These are phyloP conservation scores for Ustanciosporium gigantosporum DNA, from an alignment of 1,284 basidiomycete species.

Conservation along the genomic window DNA sequence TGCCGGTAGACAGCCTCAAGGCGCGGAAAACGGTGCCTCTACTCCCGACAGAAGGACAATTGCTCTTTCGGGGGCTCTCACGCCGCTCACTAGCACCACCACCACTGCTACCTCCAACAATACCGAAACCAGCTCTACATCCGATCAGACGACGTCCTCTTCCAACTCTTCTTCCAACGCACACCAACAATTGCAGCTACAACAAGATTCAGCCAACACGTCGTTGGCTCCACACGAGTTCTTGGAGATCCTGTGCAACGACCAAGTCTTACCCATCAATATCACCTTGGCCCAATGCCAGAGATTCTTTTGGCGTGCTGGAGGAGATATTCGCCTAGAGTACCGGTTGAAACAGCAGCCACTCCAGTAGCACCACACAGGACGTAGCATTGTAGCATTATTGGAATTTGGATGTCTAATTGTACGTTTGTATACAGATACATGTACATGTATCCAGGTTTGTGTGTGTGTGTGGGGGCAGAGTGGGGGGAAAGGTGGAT, in stretches of 20 bases:
- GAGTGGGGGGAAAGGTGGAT: background rate
- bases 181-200: too few species aligned
- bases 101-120: background rate
- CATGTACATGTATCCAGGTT: too few species aligned
- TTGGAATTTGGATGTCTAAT: too few species aligned
- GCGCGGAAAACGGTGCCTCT: background rate
- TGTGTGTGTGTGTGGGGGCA: too few species aligned
- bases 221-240: conserved; percentile 69
- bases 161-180: too few species aligned
- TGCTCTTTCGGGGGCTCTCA: too few species aligned
- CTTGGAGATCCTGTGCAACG: conserved; percentile 86
- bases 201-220: background rate
- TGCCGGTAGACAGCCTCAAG: background rate
- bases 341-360: conserved; percentile 32
- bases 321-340: conserved; percentile 39
- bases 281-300: conserved; percentile 75
- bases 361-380: background rate
- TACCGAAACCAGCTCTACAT: background rate
- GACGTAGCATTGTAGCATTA: too few species aligned
- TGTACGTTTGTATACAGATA: too few species aligned
- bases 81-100: too few species aligned
- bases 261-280: conserved; percentile 74
- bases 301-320: conserved; percentile 32
- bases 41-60: too few species aligned
- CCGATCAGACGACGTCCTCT: background rate